Conservation (phyloP, 768 basidiomycete genomes). For the Tricholomella constricta region DNA sequence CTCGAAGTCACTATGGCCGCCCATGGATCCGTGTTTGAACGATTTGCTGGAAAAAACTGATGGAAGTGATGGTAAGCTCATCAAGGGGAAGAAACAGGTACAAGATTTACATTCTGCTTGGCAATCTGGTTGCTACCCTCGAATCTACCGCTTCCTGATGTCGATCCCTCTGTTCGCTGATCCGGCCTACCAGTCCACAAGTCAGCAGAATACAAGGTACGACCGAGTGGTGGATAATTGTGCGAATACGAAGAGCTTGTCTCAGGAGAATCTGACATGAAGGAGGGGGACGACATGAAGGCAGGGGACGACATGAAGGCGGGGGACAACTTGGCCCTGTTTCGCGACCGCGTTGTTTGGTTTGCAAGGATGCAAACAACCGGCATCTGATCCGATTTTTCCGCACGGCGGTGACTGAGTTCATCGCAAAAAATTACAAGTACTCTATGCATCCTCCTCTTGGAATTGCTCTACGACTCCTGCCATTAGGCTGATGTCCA, state of each 20-base stretch:
- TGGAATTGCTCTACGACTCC: slow-evolving; percentile 11
- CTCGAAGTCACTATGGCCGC: neutral
- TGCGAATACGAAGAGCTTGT: too few species aligned
- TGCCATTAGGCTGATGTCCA: slow-evolving; percentile 17
- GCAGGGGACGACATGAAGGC: neutral
- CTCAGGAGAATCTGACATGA: too few species aligned
- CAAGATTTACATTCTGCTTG: too few species aligned
- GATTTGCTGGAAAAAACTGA: neutral
- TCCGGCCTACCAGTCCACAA: too few species aligned
- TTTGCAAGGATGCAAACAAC: neutral
- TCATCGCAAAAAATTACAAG: too few species aligned
- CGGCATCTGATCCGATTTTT: too few species aligned
- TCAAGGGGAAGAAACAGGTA: neutral
- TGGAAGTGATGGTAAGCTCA: neutral
- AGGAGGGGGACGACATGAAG: neutral
- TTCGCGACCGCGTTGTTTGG: neutral
- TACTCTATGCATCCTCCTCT: neutral
- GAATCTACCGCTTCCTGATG: too few species aligned
- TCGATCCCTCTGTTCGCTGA: too few species aligned
- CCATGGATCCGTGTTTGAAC: neutral
- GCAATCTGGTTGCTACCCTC: too few species aligned
- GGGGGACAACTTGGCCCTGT: neutral
- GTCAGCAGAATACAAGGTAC: too few species aligned
- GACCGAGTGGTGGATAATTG: too few species aligned
- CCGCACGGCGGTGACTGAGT: too few species aligned